These are phyloP conservation scores for Veloporphyrellus conicus DNA, from an alignment of 1,284 basidiomycete genomes.

Conservation along the genomic window DNA sequence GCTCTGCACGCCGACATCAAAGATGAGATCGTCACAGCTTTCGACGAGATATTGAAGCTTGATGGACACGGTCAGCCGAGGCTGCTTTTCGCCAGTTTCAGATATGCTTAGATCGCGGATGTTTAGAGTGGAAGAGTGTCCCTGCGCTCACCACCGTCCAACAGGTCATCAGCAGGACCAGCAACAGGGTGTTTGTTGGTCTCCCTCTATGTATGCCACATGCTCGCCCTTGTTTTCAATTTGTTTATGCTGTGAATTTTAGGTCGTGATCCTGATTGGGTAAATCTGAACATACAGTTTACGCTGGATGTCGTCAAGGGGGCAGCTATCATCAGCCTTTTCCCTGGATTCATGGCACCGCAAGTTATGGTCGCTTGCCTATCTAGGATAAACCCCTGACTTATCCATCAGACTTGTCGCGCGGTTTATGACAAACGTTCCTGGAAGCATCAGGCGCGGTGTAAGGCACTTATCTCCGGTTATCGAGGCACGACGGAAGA, in stretches of 20 bases:
- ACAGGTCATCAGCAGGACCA: conserved; percentile 33
- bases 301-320: conserved; percentile 34
- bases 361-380: conserved; percentile 15
- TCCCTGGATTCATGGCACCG: conserved; percentile 40
- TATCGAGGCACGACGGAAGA: conserved; percentile 34
- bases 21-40: conserved; percentile 33
- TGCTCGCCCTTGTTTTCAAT: background rate
- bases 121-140: conserved; percentile 31
- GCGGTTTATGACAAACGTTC: conserved; percentile 6
- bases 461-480: conserved; percentile 33
- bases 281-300: conserved; percentile 33
- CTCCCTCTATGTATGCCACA: conserved; percentile 37
- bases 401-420: conserved; percentile 4
- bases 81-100: background rate
- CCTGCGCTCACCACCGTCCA: conserved; percentile 17
- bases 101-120: background rate
- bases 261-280: conserved; percentile 41
- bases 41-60: conserved; percentile 27
- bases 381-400: background rate
- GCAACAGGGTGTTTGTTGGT: conserved; percentile 40
- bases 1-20: conserved; percentile 26
- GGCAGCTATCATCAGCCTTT: conserved; percentile 30
- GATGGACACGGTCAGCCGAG: conserved; percentile 15
- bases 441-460: conserved; percentile 5
- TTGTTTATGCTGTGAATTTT: background rate